Evolutionary conservation across 140 eudicot species (phyloP).

Genomic region (Flaveria floridana): DNA sequence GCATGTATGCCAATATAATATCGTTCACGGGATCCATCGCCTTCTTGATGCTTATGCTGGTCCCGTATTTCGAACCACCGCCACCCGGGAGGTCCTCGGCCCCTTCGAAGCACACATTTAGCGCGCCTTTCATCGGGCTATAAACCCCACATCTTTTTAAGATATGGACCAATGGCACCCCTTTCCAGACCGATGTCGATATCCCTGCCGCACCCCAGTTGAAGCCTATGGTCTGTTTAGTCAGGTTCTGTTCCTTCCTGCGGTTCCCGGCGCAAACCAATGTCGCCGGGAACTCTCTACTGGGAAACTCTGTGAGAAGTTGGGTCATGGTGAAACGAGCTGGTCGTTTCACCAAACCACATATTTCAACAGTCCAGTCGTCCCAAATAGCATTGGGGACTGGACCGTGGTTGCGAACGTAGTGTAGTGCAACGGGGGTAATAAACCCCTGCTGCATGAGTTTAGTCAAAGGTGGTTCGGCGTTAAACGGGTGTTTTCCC

Average conservation of each 20-base stretch:
- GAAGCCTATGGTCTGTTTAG: constrained; percentile 71
- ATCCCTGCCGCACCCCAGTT: constrained; percentile 93
- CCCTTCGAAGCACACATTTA: constrained; percentile 88
- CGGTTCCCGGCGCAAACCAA: constrained; percentile 95
- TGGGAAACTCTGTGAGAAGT: constrained; percentile 53
- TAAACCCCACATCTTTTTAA: constrained; percentile 73
- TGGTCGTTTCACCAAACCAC: constrained; percentile 70
- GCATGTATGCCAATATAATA: constrained; percentile 83
- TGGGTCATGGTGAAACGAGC: constrained; percentile 58
- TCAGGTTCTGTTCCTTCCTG: constrained; percentile 76
- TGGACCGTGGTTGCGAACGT: constrained; percentile 84
- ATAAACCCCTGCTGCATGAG: constrained; percentile 96
- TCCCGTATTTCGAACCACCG: constrained; percentile 90
- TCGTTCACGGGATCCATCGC: constrained; percentile 92
- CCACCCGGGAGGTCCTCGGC: constrained; percentile 93
- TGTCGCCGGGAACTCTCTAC: constrained; percentile 63
- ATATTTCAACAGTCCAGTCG: constrained; percentile 76
- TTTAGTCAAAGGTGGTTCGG: constrained; percentile 79
- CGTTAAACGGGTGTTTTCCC: constrained; percentile 90
- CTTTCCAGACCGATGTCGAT: constrained; percentile 86
- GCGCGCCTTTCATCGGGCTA: constrained; percentile 56
- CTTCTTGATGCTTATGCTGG: constrained; percentile 56
- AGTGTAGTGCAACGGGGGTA: constrained; percentile 85
- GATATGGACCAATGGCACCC: constrained; percentile 59
- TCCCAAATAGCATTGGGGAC: constrained; percentile 69